Conservation (phyloP, 2,329 filamentous ascomycete genomes). For the Stagonosporopsis cucurbitacearum region DNA sequence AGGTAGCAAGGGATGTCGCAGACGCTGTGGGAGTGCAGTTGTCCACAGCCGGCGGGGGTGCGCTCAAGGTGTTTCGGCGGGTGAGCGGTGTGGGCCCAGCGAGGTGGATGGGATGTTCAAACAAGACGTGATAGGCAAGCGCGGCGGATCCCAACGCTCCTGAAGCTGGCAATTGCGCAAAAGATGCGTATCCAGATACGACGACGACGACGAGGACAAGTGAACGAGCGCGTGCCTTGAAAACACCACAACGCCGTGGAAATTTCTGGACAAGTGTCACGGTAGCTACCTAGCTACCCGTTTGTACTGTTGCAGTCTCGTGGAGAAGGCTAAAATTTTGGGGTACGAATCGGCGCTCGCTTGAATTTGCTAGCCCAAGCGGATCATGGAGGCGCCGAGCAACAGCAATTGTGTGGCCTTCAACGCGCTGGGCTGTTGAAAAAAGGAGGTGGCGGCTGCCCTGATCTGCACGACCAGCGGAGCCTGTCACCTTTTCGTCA, state of each 20-base stretch:
- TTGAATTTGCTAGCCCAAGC: constrained; percentile 26
- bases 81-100: constrained; percentile 40
- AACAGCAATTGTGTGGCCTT: constrained; percentile 12
- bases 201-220: background rate
- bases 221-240: background rate
- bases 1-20: constrained; percentile 22
- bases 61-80: constrained; percentile 34
- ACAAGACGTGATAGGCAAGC: constrained; percentile 36
- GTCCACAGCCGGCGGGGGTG: constrained; percentile 24
- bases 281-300: constrained; percentile 30
- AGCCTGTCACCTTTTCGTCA: constrained; percentile 10
- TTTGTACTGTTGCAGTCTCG: constrained; percentile 25
- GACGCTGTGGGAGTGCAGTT: constrained; percentile 15
- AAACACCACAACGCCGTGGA: background rate
- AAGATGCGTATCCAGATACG: constrained; percentile 5
- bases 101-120: constrained; percentile 27
- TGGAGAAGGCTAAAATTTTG: constrained; percentile 28
- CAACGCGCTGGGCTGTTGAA: constrained; percentile 8
- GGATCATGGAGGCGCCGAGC: constrained; percentile 13
- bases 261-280: constrained; percentile 34
- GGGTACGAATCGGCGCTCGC: constrained; percentile 26
- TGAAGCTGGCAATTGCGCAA: constrained; percentile 12
- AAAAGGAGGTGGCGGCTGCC: constrained; percentile 25
- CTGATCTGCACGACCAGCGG: constrained; percentile 10
- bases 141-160: constrained; percentile 27